These are phyloP conservation scores for Phytophthora meadii DNA, from an alignment of 352 stramenopile species.

Conservation along the genomic window DNA sequence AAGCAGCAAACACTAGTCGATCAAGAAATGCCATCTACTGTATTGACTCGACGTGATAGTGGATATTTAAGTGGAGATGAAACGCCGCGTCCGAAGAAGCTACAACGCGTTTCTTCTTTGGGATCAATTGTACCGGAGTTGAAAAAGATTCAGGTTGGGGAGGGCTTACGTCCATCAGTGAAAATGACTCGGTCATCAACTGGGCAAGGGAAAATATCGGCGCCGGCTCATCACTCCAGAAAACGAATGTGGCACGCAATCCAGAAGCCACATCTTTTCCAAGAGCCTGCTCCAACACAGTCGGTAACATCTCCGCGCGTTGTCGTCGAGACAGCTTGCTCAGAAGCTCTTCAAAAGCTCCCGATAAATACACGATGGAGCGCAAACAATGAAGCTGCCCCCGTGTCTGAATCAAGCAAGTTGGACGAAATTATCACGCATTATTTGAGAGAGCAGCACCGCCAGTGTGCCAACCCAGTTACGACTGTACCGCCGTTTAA, in stretches of 20 bases:
- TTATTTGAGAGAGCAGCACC: slow-evolving; percentile 89
- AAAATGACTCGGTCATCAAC: slow-evolving; percentile 21
- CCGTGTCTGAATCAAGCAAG: slow-evolving; percentile 44
- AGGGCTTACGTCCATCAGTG: slow-evolving; percentile 13
- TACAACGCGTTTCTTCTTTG: slow-evolving; percentile 40
- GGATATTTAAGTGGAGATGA: slow-evolving; percentile 40
- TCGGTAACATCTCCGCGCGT: slow-evolving; percentile 28
- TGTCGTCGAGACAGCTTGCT: slow-evolving; percentile 10
- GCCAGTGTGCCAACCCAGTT: slow-evolving; percentile 87
- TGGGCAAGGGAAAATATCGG: slow-evolving; percentile 14
- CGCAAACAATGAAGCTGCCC: slow-evolving; percentile 14
- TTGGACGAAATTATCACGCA: slow-evolving; percentile 88
- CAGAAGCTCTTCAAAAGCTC: slow-evolving; percentile 44
- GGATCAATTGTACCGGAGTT: slow-evolving; percentile 41
- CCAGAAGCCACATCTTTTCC: slow-evolving; percentile 41
- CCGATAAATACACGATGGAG: slow-evolving; percentile 46
- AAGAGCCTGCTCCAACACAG: slow-evolving; percentile 23
- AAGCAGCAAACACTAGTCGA: slow-evolving; percentile 9
- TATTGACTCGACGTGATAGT: slow-evolving; percentile 29
- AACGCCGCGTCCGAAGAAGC: slow-evolving; percentile 35
- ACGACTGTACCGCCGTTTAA: slow-evolving; percentile 89
- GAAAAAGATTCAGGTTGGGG: slow-evolving; percentile 28
- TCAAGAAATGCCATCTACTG: slow-evolving; percentile 17
- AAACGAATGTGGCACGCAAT: slow-evolving; percentile 47
- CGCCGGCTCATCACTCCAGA: slow-evolving; percentile 30